A percentile compares a stretch with the other conserved stretches of the same genome.
phyloP scores from a whole-genome alignment of 2,329 filamentous ascomycete species.

The Chaetomiaceae sp. region DNA sequence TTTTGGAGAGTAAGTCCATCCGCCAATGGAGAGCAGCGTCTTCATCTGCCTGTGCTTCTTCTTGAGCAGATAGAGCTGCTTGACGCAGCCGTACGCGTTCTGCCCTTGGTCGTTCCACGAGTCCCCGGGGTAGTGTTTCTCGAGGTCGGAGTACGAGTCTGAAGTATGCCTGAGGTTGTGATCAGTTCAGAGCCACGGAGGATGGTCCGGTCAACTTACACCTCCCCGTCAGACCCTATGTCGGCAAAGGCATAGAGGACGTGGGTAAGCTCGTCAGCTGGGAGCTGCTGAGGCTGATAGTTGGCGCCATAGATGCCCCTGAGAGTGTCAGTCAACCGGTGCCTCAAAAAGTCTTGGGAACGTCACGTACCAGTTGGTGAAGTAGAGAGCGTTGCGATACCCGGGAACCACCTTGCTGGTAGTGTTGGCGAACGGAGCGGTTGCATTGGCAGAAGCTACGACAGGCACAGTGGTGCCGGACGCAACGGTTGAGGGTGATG shows the following conservation, averaged over 20 bases:
- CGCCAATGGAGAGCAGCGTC: constrained; percentile 73
- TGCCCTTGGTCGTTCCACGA: constrained; percentile 51
- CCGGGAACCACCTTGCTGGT: constrained; percentile 6
- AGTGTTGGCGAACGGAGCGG: neutral
- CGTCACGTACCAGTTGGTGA: constrained; percentile 45
- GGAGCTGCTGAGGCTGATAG: constrained; percentile 61
- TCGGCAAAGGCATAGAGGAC: constrained; percentile 57
- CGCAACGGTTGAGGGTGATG: neutral
- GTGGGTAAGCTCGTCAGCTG: constrained; percentile 64
- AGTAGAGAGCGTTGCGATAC: constrained; percentile 43
- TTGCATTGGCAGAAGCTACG: neutral
- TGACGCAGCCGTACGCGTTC: constrained; percentile 71
- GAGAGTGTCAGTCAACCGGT: neutral
- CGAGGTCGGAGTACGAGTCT: constrained; percentile 55
- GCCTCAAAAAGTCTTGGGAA: too few species aligned
- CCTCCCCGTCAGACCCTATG: constrained; percentile 40
- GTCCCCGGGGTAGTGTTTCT: constrained; percentile 65
- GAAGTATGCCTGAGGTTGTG: constrained; percentile 40
- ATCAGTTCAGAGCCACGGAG: neutral
- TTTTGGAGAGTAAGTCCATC: constrained; percentile 69
- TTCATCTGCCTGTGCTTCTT: constrained; percentile 71
- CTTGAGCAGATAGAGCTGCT: constrained; percentile 72
- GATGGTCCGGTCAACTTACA: too few species aligned
- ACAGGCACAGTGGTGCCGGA: neutral
- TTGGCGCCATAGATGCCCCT: constrained; percentile 40